Evolutionary conservation across 768 basidiomycete species (phyloP).

Genomic region (Tephrocybe sp.): DNA sequence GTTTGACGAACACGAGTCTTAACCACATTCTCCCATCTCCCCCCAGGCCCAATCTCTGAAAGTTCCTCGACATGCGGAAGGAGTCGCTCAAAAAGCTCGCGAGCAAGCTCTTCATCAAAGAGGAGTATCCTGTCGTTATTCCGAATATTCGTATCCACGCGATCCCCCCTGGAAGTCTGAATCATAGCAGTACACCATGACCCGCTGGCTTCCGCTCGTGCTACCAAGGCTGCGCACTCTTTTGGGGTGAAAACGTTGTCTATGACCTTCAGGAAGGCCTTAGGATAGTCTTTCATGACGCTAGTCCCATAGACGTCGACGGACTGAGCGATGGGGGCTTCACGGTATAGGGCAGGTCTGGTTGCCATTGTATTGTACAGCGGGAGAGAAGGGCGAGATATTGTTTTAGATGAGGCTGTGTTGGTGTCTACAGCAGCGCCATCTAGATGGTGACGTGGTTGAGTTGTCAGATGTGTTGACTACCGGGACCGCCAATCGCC

Average conservation of each 20-base stretch:
- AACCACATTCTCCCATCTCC: slow-evolving; percentile 29
- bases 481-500: no score
- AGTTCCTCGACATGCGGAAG: slow-evolving; percentile 31
- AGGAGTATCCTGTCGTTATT: slow-evolving; percentile 33
- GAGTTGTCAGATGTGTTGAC: no score
- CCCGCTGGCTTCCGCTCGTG: slow-evolving; percentile 23
- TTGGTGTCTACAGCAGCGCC: no score
- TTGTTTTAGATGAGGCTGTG: no score
- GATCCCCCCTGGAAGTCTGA: slow-evolving; percentile 16
- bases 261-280: slow-evolving; percentile 33
- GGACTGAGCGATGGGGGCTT: not conserved
- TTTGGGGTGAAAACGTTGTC: slow-evolving; percentile 34
- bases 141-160: slow-evolving; percentile 30
- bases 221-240: slow-evolving; percentile 32
- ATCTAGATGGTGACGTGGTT: no score
- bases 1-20: slow-evolving; percentile 26
- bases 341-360: no score
- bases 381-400: no score
- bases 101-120: slow-evolving; percentile 26
- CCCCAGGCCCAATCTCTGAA: slow-evolving; percentile 24
- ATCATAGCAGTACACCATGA: slow-evolving; percentile 33
- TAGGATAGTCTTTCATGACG: slow-evolving; percentile 25
- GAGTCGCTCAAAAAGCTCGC: slow-evolving; percentile 28
- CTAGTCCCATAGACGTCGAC: slow-evolving; percentile 28
- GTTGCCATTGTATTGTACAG: no score